phyloP scores from a whole-genome alignment of 345 rosid species.

The Alliaria petiolata region DNA sequence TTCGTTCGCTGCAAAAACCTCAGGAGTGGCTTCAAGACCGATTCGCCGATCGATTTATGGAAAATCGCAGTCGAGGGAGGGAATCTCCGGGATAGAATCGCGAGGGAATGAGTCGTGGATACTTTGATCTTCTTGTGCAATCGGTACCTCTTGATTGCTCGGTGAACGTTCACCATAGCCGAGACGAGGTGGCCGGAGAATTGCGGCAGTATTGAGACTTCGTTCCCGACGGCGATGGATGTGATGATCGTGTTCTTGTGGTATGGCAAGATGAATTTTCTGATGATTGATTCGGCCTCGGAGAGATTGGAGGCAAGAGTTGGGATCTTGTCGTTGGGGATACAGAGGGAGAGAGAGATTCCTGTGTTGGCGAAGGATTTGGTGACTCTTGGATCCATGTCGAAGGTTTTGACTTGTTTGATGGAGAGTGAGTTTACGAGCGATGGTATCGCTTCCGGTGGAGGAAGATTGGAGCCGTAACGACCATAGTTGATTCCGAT shows the following conservation, averaged over 20 bases:
- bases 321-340: conserved; percentile 35
- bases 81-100: conserved; percentile 16
- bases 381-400: conserved; percentile 28
- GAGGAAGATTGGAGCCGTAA: conserved; percentile 30
- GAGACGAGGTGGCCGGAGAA: conserved; percentile 20
- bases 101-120: conserved; percentile 23
- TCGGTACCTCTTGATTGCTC: conserved; percentile 17
- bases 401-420: conserved; percentile 34
- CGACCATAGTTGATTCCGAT: conserved; percentile 36
- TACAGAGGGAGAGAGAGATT: conserved; percentile 30
- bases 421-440: conserved; percentile 22
- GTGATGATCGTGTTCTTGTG: conserved; percentile 26
- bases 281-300: conserved; percentile 26
- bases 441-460: conserved; percentile 15
- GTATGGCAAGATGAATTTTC: conserved; percentile 23
- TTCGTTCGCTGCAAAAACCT: conserved; percentile 16
- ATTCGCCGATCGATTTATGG: conserved; percentile 15
- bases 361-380: conserved; percentile 27
- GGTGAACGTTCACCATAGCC: conserved; percentile 17
- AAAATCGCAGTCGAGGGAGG: conserved; percentile 29
- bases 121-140: conserved; percentile 29
- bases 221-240: conserved; percentile 28
- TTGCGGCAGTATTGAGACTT: conserved; percentile 27
- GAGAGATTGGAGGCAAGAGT: conserved; percentile 11
- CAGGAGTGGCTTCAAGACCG: conserved; percentile 19